These are phyloP conservation scores for Nepenthes gracilis DNA, from an alignment of 148 eudicot species.

Conservation along the genomic window DNA sequence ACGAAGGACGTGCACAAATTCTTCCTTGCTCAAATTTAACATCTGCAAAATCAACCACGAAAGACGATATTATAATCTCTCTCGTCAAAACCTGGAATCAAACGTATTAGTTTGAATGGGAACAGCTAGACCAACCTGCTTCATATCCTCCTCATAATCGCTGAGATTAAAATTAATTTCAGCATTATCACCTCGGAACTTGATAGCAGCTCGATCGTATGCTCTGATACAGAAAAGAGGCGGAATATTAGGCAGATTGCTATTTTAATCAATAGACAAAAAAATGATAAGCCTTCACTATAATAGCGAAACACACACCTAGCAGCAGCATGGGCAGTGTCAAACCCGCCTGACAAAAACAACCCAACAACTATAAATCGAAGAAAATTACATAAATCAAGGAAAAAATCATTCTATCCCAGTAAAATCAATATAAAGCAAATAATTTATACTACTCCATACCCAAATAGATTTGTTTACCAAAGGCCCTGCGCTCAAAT, in stretches of 20 bases:
- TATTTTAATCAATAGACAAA: too few relatives aligned
- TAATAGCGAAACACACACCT: slow-evolving; percentile 28
- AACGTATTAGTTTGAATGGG: not conserved
- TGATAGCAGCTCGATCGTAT: slow-evolving; percentile 86
- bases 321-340: slow-evolving; percentile 90
- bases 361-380: not conserved
- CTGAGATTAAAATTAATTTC: slow-evolving; percentile 60
- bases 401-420: not conserved
- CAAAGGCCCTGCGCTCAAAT: slow-evolving; percentile 60
- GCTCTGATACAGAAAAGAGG: slow-evolving; percentile 34
- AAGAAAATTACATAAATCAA: not conserved
- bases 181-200: slow-evolving; percentile 87
- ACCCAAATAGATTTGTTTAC: slow-evolving; percentile 91
- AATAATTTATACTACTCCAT: slow-evolving; percentile 5
- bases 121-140: slow-evolving; percentile 31
- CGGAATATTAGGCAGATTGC: too few relatives aligned
- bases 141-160: slow-evolving; percentile 80
- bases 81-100: not conserved
- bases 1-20: slow-evolving; percentile 80
- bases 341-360: slow-evolving; percentile 61
- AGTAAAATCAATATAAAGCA: not conserved
- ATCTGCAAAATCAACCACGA: slow-evolving; percentile 21
- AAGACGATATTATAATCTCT: not conserved
- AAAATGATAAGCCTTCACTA: too few relatives aligned
- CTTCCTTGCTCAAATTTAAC: slow-evolving; percentile 58